Conservation (phyloP, 805 yeast species). For the Pichia membranifaciens region DNA sequence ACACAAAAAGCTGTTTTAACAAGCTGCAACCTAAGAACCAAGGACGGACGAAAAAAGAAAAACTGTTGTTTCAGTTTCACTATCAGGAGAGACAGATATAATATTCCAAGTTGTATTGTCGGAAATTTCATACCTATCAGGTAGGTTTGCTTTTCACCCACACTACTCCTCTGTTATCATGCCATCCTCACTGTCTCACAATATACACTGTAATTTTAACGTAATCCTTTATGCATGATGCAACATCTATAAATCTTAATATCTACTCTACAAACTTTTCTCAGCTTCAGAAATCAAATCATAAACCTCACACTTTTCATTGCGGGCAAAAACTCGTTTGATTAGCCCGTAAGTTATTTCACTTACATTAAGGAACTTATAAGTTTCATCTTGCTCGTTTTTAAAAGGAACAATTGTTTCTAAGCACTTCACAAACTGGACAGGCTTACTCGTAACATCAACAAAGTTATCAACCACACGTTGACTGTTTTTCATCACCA, state of each 20-base stretch:
- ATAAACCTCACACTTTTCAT: slow-evolving; percentile 5
- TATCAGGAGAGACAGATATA: slow-evolving; percentile 84
- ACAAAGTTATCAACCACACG: slow-evolving; percentile 26
- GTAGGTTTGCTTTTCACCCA: slow-evolving; percentile 7
- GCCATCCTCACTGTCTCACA: too few species aligned
- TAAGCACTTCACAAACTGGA: slow-evolving; percentile 29
- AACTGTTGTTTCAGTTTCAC: slow-evolving; percentile 94
- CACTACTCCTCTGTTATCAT: neutral
- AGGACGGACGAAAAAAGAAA: slow-evolving; percentile 72
- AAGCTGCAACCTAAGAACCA: slow-evolving; percentile 79
- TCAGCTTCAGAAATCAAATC: slow-evolving; percentile 13
- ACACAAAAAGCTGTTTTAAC: slow-evolving; percentile 93
- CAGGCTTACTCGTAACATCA: slow-evolving; percentile 29
- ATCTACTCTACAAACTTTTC: neutral
- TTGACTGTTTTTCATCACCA: slow-evolving; percentile 13
- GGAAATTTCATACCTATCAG: slow-evolving; percentile 88
- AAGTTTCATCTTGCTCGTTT: slow-evolving; percentile 2
- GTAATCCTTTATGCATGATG: neutral
- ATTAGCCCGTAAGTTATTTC: slow-evolving; percentile 25
- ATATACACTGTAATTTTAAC: neutral
- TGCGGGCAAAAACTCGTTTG: slow-evolving; percentile 21
- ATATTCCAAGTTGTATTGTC: slow-evolving; percentile 92
- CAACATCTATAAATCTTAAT: neutral
- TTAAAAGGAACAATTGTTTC: slow-evolving; percentile 17
- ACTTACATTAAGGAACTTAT: slow-evolving; percentile 29